These are phyloP conservation scores for Heliamphora pulchella DNA, from an alignment of 179 eudicot genomes.

Conservation along the genomic window DNA sequence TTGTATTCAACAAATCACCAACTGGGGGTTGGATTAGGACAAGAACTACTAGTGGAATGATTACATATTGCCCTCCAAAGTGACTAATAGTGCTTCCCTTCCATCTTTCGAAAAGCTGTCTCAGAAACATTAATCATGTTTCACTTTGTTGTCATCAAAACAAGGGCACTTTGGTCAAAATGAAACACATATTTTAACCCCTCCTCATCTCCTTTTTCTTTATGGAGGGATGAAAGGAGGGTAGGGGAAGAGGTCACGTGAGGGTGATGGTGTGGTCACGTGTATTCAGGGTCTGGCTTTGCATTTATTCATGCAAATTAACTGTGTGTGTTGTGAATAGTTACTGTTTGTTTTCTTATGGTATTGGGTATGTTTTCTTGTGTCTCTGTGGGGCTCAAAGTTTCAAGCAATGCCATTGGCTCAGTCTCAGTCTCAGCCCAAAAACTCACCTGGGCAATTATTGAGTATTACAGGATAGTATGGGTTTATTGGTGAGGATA, in stretches of 20 bases:
- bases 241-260: constrained; percentile 24
- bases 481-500: too few species aligned
- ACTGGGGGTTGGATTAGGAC: neutral
- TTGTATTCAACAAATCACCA: too few species aligned
- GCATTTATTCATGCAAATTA: constrained; percentile 27
- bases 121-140: constrained; percentile 18
- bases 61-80: constrained; percentile 3
- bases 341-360: constrained; percentile 18
- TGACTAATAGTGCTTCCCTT: constrained; percentile 18
- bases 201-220: neutral
- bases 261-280: constrained; percentile 22
- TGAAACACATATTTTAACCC: constrained; percentile 11
- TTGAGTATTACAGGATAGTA: too few species aligned
- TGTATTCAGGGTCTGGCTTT: constrained; percentile 6
- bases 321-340: constrained; percentile 14
- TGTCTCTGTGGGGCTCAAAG: constrained; percentile 19
- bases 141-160: neutral
- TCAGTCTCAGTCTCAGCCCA: constrained; percentile 8
- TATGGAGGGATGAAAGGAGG: neutral
- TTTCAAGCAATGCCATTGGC: constrained; percentile 17
- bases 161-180: neutral
- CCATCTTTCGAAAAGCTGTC: constrained; percentile 20
- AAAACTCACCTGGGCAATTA: neutral
- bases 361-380: constrained; percentile 7
- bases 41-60: constrained; percentile 7